Percentiles rank a stretch among this genome's conserved stretches.
Evolutionary conservation across 1,139 yeast genomes (phyloP).

Genomic region (Geotrichum reessii): DNA sequence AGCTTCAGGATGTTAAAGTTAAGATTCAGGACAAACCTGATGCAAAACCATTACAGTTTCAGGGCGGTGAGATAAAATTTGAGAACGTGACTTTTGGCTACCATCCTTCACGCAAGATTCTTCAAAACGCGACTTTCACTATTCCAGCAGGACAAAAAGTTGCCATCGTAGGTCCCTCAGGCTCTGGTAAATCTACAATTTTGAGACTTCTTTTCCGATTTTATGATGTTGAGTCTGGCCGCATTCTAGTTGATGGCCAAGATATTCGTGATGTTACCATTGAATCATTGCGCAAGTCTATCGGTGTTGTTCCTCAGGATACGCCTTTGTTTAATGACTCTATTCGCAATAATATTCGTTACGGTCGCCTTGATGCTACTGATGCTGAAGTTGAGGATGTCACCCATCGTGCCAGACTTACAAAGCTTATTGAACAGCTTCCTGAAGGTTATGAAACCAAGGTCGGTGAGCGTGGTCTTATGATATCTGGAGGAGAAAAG

Average conservation of each 20-base stretch:
- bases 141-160: slow-evolving; percentile 90
- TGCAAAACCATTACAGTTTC: slow-evolving; percentile 54
- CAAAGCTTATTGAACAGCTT: slow-evolving; percentile 55
- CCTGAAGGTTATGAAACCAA: slow-evolving; percentile 82
- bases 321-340: slow-evolving; percentile 93
- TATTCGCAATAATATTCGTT: slow-evolving; percentile 77
- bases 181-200: slow-evolving; percentile 91
- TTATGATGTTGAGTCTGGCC: slow-evolving; percentile 75
- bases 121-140: slow-evolving; percentile 71
- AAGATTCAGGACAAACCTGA: slow-evolving; percentile 54
- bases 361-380: slow-evolving; percentile 71
- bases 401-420: slow-evolving; percentile 65
- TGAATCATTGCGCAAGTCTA: slow-evolving; percentile 62
- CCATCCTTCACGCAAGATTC: slow-evolving; percentile 79
- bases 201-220: slow-evolving; percentile 79
- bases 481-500: slow-evolving; percentile 98
- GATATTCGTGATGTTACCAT: slow-evolving; percentile 73
- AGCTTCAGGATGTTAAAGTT: slow-evolving; percentile 69
- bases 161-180: slow-evolving; percentile 93
- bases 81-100: slow-evolving; percentile 93
- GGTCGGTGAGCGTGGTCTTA: slow-evolving; percentile 97
- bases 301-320: slow-evolving; percentile 97
- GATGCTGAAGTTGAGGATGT: slow-evolving; percentile 66
- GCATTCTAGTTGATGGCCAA: slow-evolving; percentile 82
- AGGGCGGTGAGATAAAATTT: slow-evolving; percentile 69